A percentile compares a stretch with the other conserved stretches of the same genome.
phyloP scores from a whole-genome alignment of 495 filamentous ascomycete genomes.

The Rusavskia elegans region DNA sequence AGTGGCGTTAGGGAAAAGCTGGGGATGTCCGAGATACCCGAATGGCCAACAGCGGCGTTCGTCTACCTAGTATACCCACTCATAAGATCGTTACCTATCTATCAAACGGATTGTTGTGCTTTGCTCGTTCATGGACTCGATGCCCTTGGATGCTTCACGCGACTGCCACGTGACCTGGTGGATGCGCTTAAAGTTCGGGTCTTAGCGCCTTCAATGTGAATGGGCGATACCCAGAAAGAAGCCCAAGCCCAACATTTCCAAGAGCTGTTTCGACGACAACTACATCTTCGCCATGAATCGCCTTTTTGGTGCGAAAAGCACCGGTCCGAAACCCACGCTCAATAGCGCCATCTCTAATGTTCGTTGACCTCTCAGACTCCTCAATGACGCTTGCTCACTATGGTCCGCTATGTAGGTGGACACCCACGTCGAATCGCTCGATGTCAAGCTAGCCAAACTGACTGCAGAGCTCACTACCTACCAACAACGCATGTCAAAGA shows the following conservation, averaged over 20 bases:
- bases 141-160: no score
- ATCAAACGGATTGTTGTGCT: no score
- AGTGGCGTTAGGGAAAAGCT: background rate
- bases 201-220: no score
- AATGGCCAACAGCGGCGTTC: no score
- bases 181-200: no score
- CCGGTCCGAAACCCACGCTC: constrained; percentile 83
- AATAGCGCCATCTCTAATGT: constrained; percentile 75
- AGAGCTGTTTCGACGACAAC: no score
- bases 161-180: no score
- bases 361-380: constrained; percentile 11
- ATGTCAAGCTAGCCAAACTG: constrained; percentile 84
- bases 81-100: no score
- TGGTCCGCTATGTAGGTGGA: constrained; percentile 41
- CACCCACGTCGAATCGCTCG: constrained; percentile 70
- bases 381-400: background rate
- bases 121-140: no score
- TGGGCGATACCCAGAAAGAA: no score
- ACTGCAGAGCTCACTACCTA: constrained; percentile 83
- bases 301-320: constrained; percentile 79
- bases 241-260: no score
- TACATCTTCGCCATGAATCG: constrained; percentile 62
- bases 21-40: background rate
- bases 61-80: no score
- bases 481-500: constrained; percentile 75